A percentile compares a stretch with the other conserved stretches of the same genome.
phyloP scores from a whole-genome alignment of 495 filamentous ascomycete genomes.

The Massariosphaeria phaeospora region DNA sequence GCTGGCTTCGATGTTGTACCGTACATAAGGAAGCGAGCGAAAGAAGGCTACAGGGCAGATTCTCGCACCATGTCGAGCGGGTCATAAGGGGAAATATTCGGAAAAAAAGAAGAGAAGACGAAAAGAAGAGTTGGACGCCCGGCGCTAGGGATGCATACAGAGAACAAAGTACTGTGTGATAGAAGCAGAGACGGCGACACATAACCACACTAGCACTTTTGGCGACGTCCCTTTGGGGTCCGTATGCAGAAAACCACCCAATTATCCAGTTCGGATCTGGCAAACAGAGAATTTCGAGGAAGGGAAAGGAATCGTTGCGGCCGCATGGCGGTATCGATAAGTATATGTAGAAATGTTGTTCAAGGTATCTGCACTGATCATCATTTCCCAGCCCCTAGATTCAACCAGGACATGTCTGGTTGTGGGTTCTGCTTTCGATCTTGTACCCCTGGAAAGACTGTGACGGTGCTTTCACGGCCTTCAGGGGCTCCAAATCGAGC shows the following conservation, averaged over 20 bases:
- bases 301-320: conserved; percentile 11
- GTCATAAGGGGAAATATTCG: not conserved
- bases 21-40: not conserved
- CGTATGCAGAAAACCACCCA: conserved; percentile 10
- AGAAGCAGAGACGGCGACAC: not conserved
- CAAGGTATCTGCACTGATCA: not conserved
- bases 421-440: conserved; percentile 10
- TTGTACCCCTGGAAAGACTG: conserved; percentile 38
- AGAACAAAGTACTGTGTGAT: not conserved
- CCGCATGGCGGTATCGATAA: not conserved
- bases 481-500: conserved; percentile 15
- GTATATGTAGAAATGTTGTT: not conserved
- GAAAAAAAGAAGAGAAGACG: not conserved
- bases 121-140: conserved; percentile 14
- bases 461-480: conserved; percentile 38
- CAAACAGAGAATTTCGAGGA: not conserved
- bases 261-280: not conserved
- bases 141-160: conserved; percentile 34
- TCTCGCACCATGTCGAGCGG: not conserved
- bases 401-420: conserved; percentile 43
- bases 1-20: not conserved
- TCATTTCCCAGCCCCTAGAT: conserved; percentile 34
- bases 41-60: not conserved
- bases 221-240: not conserved
- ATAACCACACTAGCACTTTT: conserved; percentile 17